Conservation (phyloP, 768 basidiomycete genomes). For the Hysterangium stoloniferum region DNA sequence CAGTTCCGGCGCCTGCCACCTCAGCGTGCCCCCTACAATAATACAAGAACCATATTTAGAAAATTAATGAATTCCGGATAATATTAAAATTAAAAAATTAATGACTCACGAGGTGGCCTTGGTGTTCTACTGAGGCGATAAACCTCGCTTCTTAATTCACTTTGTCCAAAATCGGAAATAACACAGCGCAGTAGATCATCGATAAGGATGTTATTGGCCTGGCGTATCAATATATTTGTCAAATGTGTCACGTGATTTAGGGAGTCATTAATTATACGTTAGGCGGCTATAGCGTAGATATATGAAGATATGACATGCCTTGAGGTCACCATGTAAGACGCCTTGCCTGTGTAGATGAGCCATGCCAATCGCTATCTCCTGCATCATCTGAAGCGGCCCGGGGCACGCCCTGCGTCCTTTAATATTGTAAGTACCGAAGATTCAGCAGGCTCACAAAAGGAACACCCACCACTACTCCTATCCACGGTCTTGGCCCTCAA, state of each 20-base stretch:
- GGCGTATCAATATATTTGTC: not conserved
- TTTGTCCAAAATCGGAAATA: conserved; percentile 79
- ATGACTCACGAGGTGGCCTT: conserved; percentile 25
- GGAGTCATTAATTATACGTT: not conserved
- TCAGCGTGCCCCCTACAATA: conserved; percentile 47
- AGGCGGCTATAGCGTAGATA: not conserved
- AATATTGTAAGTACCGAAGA: not conserved
- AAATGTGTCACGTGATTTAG: not conserved
- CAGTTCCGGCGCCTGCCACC: conserved; percentile 70
- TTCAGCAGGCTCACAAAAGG: not conserved
- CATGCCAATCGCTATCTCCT: conserved; percentile 77
- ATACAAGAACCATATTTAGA: not conserved
- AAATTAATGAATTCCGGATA: too few relatives aligned
- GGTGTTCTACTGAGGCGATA: conserved; percentile 48
- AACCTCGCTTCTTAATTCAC: conserved; percentile 68
- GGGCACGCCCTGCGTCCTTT: conserved; percentile 24
- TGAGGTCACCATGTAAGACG: conserved; percentile 75
- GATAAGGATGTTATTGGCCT: conserved; percentile 73
- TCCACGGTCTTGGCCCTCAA: conserved; percentile 32
- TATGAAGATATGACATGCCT: conserved; percentile 35
- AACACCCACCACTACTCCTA: conserved; percentile 15
- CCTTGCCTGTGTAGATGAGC: conserved; percentile 63
- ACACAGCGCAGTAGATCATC: conserved; percentile 59
- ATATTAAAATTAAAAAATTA: not conserved
- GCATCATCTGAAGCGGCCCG: conserved; percentile 53